Evolutionary conservation across 176 grass and related monocot species (phyloP).

Genomic region (Oryza meyeriana): DNA sequence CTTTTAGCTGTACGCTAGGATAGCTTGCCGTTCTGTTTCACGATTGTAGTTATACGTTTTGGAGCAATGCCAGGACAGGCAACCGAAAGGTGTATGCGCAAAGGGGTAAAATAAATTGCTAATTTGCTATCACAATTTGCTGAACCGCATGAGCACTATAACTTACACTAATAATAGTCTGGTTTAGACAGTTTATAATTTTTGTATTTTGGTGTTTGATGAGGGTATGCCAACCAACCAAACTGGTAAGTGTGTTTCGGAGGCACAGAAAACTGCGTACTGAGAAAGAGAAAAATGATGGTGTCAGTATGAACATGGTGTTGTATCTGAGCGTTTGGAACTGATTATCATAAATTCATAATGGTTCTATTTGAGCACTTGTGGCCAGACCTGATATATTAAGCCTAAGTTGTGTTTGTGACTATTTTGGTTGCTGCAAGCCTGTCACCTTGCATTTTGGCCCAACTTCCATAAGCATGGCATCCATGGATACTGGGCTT

Average conservation of each 20-base stretch:
- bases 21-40: background rate
- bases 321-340: background rate
- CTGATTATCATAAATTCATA: background rate
- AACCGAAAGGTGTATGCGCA: background rate
- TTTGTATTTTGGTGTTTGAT: background rate
- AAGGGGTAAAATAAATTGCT: background rate
- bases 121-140: background rate
- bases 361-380: background rate
- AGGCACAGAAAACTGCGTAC: background rate
- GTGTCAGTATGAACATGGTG: background rate
- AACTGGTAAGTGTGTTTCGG: background rate
- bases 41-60: background rate
- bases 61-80: background rate
- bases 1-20: background rate
- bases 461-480: background rate
- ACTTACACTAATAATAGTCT: background rate
- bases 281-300: background rate
- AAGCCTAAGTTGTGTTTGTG: background rate
- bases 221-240: background rate
- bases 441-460: background rate
- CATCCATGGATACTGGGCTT: background rate
- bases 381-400: background rate
- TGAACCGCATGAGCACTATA: background rate
- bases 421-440: background rate
- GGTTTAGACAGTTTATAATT: background rate